These are phyloP conservation scores for Phytophthora colocasiae DNA, from an alignment of 352 stramenopile species.

Conservation along the genomic window DNA sequence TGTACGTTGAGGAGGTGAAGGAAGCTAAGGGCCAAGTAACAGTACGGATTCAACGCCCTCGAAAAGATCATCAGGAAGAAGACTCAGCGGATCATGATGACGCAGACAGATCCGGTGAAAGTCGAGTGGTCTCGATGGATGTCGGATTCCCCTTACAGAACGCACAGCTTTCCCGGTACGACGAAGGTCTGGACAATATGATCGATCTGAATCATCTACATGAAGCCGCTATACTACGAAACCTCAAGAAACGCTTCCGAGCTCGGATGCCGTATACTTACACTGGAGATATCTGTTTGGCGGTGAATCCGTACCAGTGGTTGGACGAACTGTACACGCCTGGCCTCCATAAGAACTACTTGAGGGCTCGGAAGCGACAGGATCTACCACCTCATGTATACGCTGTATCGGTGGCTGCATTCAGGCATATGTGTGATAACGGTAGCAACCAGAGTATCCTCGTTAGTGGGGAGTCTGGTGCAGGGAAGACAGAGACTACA, in stretches of 20 bases:
- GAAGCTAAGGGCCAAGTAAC: conserved; percentile 51
- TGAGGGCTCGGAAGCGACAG: conserved; percentile 46
- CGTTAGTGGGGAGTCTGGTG: conserved; percentile 89
- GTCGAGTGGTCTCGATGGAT: conserved; percentile 45
- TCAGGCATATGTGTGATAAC: conserved; percentile 64
- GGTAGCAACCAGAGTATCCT: conserved; percentile 86
- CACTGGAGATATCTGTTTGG: conserved; percentile 96
- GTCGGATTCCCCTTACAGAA: conserved; percentile 75
- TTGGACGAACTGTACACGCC: conserved; percentile 80
- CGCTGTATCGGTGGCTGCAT: conserved; percentile 72
- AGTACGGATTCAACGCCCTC: conserved; percentile 43
- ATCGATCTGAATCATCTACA: conserved; percentile 89
- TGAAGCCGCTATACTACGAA: conserved; percentile 91
- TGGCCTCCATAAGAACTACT: conserved; percentile 74
- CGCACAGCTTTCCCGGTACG: conserved; percentile 28
- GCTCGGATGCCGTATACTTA: conserved; percentile 93
- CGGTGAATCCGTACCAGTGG: conserved; percentile 96
- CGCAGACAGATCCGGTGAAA: conserved; percentile 27
- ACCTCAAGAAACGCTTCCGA: conserved; percentile 85
- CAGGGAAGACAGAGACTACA: conserved; percentile 94
- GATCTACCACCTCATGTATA: conserved; percentile 78
- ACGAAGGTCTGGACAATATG: conserved; percentile 74
- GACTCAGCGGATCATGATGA: conserved; percentile 35
- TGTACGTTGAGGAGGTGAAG: conserved; percentile 72
- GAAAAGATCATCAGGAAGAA: conserved; percentile 37